A percentile compares a stretch with the other conserved stretches of the same genome.
These are phyloP conservation scores for Eimeria falciformis DNA, from an alignment of 169 alveolate species.

Conservation along the genomic window DNA sequence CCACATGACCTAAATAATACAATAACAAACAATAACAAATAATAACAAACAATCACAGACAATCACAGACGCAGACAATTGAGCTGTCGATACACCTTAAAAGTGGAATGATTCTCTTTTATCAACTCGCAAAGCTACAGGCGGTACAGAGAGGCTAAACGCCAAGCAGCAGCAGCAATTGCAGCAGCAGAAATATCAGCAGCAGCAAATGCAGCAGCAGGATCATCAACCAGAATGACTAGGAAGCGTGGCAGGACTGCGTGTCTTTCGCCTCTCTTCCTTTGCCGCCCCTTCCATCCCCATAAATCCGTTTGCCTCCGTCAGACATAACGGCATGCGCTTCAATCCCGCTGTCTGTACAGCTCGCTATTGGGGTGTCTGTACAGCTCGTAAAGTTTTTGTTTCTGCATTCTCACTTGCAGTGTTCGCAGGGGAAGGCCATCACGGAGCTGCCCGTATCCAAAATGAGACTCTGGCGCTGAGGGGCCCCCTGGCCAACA, in stretches of 20 bases:
- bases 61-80: no score
- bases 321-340: no score
- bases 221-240: no score
- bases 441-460: constrained; percentile 85
- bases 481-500: constrained; percentile 76
- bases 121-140: no score
- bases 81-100: neutral
- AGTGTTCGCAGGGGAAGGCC: constrained; percentile 81
- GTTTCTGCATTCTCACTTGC: no score
- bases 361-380: no score
- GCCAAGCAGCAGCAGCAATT: neutral
- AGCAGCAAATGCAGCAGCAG: neutral
- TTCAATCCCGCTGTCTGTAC: no score
- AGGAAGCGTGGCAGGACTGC: no score
- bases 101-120: neutral
- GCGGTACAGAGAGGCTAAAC: neutral
- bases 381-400: no score
- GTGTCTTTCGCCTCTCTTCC: no score
- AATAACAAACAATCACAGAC: neutral
- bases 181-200: neutral
- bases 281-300: no score
- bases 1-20: constrained; percentile 79
- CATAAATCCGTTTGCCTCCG: no score
- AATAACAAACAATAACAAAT: neutral
- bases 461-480: constrained; percentile 81